These are phyloP conservation scores for Hebeloma cylindrosporum DNA, from an alignment of 768 basidiomycete genomes.

Conservation along the genomic window DNA sequence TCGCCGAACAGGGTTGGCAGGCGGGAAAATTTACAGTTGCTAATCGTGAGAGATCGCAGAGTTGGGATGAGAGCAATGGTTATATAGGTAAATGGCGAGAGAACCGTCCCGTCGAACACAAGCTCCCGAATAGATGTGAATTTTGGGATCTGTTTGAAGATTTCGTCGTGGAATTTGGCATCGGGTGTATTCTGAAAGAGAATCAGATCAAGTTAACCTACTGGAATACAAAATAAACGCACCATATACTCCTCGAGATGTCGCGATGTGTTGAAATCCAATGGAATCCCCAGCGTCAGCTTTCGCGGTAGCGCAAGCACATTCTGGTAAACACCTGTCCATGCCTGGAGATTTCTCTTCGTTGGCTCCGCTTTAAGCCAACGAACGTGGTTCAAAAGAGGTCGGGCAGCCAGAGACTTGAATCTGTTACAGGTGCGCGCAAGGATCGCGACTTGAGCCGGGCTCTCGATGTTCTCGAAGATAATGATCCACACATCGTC, in stretches of 20 bases:
- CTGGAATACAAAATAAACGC: conserved; percentile 3
- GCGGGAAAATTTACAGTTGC: conserved; percentile 22
- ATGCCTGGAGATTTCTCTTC: conserved; percentile 23
- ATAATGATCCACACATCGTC: conserved; percentile 34
- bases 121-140: conserved; percentile 27
- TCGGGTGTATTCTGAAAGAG: conserved; percentile 9
- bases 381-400: conserved; percentile 24
- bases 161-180: conserved; percentile 23
- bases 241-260: conserved; percentile 2
- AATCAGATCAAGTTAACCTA: background rate
- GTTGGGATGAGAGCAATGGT: conserved; percentile 24
- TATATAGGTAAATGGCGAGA: conserved; percentile 27
- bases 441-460: conserved; percentile 21
- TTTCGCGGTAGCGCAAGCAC: conserved; percentile 18
- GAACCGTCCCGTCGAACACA: conserved; percentile 20
- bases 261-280: conserved; percentile 14
- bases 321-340: conserved; percentile 17
- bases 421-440: conserved; percentile 26
- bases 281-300: conserved; percentile 24
- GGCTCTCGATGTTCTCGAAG: conserved; percentile 24
- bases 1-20: conserved; percentile 12
- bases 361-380: conserved; percentile 24
- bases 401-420: conserved; percentile 23
- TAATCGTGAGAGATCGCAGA: conserved; percentile 24
- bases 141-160: conserved; percentile 19